phyloP scores from a whole-genome alignment of 805 yeast genomes.

The Candida hungchunana region DNA sequence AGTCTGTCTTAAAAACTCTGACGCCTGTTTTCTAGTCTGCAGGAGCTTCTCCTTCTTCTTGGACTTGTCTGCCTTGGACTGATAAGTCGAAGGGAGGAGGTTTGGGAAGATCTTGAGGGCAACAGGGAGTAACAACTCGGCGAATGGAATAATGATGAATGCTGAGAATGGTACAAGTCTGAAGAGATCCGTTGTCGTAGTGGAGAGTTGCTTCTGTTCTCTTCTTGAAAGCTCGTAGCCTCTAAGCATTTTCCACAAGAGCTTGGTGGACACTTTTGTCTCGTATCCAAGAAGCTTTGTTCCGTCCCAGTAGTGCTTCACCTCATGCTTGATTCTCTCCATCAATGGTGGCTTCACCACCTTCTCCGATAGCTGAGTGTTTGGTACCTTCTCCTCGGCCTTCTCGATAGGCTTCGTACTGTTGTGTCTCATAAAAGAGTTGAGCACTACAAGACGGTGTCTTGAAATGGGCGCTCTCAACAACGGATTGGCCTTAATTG shows the following conservation, averaged over 20 bases:
- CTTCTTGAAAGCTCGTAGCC: conserved; percentile 92
- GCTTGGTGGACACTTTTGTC: conserved; percentile 75
- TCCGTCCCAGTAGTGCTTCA: conserved; percentile 92
- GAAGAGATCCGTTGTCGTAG: conserved; percentile 82
- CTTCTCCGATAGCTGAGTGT: conserved; percentile 21
- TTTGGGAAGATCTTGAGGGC: conserved; percentile 94
- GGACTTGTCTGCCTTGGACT: conserved; percentile 55
- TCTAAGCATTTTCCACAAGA: conserved; percentile 74
- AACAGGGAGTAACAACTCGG: conserved; percentile 84
- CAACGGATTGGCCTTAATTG: too few species aligned
- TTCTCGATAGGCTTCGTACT: background rate
- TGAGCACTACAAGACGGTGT: too few species aligned
- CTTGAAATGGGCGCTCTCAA: too few species aligned
- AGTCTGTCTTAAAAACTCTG: conserved; percentile 59
- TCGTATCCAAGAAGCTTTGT: conserved; percentile 91
- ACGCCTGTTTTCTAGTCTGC: conserved; percentile 59
- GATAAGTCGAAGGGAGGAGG: conserved; percentile 88
- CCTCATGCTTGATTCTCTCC: conserved; percentile 85
- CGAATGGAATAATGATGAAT: conserved; percentile 88
- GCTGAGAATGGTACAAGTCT: conserved; percentile 91
- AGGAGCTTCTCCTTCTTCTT: conserved; percentile 53
- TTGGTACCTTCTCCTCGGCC: too few species aligned
- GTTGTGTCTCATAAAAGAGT: too few species aligned
- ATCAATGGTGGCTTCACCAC: conserved; percentile 52
- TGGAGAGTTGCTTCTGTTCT: conserved; percentile 79